A percentile compares a stretch with the other conserved stretches of the same genome.
Conservation (phyloP, 1,284 basidiomycete genomes). For the Cutaneotrichosporon sp. region DNA sequence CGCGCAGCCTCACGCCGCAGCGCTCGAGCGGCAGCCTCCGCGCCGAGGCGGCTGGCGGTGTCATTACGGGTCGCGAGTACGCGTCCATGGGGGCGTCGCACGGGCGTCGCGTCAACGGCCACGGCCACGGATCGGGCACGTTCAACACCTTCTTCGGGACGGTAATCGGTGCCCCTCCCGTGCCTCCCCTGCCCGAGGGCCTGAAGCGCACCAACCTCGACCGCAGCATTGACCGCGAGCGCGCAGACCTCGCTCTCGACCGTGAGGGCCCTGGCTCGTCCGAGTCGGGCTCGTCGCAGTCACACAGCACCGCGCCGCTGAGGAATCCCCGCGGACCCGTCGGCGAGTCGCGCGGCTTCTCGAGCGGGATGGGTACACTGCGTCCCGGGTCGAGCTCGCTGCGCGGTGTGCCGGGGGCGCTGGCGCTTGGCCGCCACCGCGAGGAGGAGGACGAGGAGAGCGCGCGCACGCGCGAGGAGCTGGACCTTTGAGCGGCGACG, state of each 20-base stretch:
- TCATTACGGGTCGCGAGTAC: conserved; percentile 49
- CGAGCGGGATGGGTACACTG: conserved; percentile 13
- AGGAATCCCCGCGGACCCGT: conserved; percentile 49
- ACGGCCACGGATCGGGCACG: conserved; percentile 28
- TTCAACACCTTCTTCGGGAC: conserved; percentile 38
- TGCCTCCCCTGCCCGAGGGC: conserved; percentile 37
- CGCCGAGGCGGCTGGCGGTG: conserved; percentile 84
- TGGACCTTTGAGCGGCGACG: conserved; percentile 19
- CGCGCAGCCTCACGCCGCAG: conserved; percentile 75
- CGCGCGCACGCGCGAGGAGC: conserved; percentile 24
- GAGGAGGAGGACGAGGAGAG: conserved; percentile 43
- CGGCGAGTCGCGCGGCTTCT: conserved; percentile 39
- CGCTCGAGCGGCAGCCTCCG: conserved; percentile 88
- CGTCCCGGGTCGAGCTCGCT: conserved; percentile 21
- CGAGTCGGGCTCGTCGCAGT: conserved; percentile 9
- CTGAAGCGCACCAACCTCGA: conserved; percentile 16
- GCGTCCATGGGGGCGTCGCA: conserved; percentile 42
- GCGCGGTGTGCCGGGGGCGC: conserved; percentile 24
- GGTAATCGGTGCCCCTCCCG: conserved; percentile 38
- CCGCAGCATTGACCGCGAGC: conserved; percentile 4
- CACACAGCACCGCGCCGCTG: conserved; percentile 30
- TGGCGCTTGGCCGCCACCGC: conserved; percentile 28
- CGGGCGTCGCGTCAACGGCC: conserved; percentile 33
- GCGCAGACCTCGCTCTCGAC: neutral
- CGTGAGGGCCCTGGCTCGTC: conserved; percentile 3